Conservation (phyloP, 345 rosid genomes). For the Abelmoschus esculentus region DNA sequence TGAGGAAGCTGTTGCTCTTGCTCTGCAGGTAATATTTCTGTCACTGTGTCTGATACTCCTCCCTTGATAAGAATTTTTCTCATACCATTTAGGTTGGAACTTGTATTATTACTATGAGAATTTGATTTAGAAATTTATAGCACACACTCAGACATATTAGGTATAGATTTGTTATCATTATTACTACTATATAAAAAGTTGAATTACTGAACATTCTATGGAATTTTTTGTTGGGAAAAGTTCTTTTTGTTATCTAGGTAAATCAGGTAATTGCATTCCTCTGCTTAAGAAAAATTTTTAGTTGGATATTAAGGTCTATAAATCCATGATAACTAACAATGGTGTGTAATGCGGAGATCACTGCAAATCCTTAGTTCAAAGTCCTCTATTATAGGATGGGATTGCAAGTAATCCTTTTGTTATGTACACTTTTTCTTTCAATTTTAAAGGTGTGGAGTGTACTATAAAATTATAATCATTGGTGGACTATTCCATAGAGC, state of each 20-base stretch:
- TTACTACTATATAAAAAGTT: neutral
- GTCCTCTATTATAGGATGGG: neutral
- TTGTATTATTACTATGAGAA: neutral
- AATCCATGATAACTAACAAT: neutral
- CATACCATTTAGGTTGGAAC: neutral
- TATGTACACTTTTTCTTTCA: neutral
- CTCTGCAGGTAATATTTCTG: constrained; percentile 66
- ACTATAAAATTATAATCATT: neutral
- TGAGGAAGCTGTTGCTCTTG: constrained; percentile 97
- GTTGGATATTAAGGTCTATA: neutral
- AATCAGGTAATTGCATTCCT: neutral
- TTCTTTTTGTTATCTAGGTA: neutral
- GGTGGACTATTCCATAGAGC: neutral
- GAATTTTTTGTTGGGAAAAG: neutral
- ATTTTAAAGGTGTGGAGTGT: constrained; percentile 1
- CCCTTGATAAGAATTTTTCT: neutral
- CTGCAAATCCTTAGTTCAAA: neutral
- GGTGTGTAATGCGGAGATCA: neutral
- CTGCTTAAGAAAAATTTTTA: neutral
- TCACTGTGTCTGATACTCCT: neutral
- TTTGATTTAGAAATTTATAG: neutral
- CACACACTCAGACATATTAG: neutral
- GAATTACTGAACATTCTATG: neutral
- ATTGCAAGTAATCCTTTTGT: neutral
- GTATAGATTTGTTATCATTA: neutral